Evolutionary conservation across 495 filamentous ascomycete genomes (phyloP).

Genomic region (Hyaloscypha variabilis): DNA sequence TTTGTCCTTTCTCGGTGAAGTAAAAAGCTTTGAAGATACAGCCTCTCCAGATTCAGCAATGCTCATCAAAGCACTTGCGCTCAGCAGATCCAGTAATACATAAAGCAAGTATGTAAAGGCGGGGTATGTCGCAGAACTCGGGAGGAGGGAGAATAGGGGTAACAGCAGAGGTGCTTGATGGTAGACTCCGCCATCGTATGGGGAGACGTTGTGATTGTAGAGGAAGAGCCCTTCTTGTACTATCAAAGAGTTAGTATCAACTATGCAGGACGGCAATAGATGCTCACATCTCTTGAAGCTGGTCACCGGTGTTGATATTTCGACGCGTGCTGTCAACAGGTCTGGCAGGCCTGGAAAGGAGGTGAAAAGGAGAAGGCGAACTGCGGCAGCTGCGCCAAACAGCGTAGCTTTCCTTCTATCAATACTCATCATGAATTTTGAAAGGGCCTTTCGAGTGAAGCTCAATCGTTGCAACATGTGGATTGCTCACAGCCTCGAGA

Average conservation of each 20-base stretch:
- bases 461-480: slow-evolving; percentile 10
- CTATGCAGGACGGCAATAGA: background rate
- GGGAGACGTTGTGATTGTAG: slow-evolving; percentile 93
- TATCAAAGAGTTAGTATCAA: slow-evolving; percentile 38
- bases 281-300: slow-evolving; percentile 94
- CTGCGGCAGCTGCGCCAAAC: slow-evolving; percentile 72
- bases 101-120: slow-evolving; percentile 80
- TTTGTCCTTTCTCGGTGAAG: slow-evolving; percentile 75
- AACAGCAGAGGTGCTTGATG: slow-evolving; percentile 96
- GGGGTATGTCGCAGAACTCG: slow-evolving; percentile 62
- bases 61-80: slow-evolving; percentile 76
- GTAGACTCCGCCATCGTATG: slow-evolving; percentile 96
- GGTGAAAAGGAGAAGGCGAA: slow-evolving; percentile 80
- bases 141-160: slow-evolving; percentile 86
- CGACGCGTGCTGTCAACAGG: slow-evolving; percentile 86
- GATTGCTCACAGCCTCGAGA: background rate
- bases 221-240: slow-evolving; percentile 97
- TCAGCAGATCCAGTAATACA: slow-evolving; percentile 78
- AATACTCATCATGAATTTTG: slow-evolving; percentile 51
- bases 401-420: slow-evolving; percentile 77
- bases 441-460: slow-evolving; percentile 22
- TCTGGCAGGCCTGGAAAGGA: slow-evolving; percentile 84
- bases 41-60: slow-evolving; percentile 87
- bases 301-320: slow-evolving; percentile 94
- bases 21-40: slow-evolving; percentile 68